Conservation (phyloP, 768 basidiomycete genomes). For the Boletus rubroflammeus region DNA sequence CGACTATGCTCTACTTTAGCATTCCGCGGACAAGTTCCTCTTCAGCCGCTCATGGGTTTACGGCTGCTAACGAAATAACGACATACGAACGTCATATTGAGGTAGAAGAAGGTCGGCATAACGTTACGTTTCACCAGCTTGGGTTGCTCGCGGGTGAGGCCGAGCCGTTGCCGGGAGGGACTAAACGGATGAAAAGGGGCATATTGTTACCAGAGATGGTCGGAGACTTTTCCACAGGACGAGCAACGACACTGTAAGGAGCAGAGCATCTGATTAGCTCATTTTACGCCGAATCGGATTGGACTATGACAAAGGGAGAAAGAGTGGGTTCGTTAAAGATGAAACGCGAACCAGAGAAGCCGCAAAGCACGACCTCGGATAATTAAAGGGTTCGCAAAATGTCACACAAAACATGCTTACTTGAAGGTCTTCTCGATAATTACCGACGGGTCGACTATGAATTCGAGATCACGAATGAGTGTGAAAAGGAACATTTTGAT, state of each 20-base stretch:
- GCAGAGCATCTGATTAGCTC: constrained; percentile 15
- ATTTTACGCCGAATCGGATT: constrained; percentile 7
- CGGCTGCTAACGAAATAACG: constrained; percentile 18
- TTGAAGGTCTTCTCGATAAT: constrained; percentile 63
- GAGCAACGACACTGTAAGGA: constrained; percentile 45
- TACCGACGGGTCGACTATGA: constrained; percentile 46
- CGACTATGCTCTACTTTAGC: constrained; percentile 9
- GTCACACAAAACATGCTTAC: constrained; percentile 37
- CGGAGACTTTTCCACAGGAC: constrained; percentile 55
- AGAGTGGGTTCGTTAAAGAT: constrained; percentile 11
- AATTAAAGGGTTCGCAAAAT: constrained; percentile 21
- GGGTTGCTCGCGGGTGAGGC: constrained; percentile 7
- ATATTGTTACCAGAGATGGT: constrained; percentile 56
- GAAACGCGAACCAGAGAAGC: constrained; percentile 19
- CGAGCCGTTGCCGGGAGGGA: constrained; percentile 12
- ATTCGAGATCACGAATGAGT: constrained; percentile 54
- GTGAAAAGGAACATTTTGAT: constrained; percentile 63
- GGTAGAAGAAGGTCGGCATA: constrained; percentile 6
- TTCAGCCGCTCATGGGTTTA: constrained; percentile 10
- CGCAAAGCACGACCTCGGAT: constrained; percentile 10
- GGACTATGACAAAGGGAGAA: constrained; percentile 4
- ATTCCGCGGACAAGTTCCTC: constrained; percentile 21
- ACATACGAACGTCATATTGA: constrained; percentile 9
- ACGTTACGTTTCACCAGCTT: constrained; percentile 18
- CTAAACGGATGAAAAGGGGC: constrained; percentile 48